These are phyloP conservation scores for Blumeria hordei DNA, from an alignment of 2,329 filamentous ascomycete genomes.

Conservation along the genomic window DNA sequence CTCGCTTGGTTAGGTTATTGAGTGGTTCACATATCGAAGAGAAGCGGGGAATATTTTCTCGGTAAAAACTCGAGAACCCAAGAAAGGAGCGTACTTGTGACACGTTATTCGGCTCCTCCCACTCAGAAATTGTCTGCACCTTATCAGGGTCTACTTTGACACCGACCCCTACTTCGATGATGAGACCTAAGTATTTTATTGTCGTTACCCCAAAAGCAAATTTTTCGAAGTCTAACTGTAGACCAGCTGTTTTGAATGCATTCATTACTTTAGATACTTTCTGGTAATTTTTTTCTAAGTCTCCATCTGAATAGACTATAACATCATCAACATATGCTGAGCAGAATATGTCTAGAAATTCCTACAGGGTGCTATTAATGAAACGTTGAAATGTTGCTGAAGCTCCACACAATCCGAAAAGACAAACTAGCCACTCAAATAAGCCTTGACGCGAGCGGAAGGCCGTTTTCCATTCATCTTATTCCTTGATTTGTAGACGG, in stretches of 20 bases:
- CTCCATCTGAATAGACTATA: not conserved
- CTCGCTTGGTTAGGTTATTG: not conserved
- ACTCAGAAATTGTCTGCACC: not conserved
- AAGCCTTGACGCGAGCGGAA: not conserved
- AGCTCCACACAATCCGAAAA: conserved; percentile 1
- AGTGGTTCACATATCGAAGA: not conserved
- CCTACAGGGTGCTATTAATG: not conserved
- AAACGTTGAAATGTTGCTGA: conserved; percentile 1
- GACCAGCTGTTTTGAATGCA: not conserved
- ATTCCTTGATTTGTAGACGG: not conserved
- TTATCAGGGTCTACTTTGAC: not conserved
- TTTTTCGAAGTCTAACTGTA: not conserved
- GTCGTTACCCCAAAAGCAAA: not conserved
- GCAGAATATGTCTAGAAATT: not conserved
- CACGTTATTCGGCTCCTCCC: not conserved
- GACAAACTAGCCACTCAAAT: not conserved
- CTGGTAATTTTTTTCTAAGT: not conserved
- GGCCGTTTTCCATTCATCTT: not conserved
- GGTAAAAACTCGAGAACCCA: not conserved
- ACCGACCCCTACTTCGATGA: not conserved
- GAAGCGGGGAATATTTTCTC: not conserved
- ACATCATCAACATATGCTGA: conserved; percentile 1
- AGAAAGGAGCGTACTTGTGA: not conserved
- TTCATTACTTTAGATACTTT: not conserved
- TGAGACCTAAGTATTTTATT: not conserved